Percentiles rank a stretch among this genome's conserved stretches.
These are phyloP conservation scores for Cryphonectria radicalis DNA, from an alignment of 2,329 filamentous ascomycete genomes.

Conservation along the genomic window DNA sequence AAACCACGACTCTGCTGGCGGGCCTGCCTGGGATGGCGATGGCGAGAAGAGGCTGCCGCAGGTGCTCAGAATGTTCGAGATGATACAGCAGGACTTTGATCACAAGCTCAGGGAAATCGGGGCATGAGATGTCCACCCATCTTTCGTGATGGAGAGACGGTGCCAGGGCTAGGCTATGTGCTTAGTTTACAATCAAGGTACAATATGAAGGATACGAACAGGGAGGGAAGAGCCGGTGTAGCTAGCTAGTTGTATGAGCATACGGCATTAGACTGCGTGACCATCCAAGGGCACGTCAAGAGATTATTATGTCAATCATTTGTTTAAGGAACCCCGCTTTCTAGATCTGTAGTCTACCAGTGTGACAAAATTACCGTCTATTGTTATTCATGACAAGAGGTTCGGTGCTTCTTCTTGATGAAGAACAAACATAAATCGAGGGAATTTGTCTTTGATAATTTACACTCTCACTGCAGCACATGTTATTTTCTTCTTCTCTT, in stretches of 20 bases:
- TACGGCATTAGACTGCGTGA: not conserved
- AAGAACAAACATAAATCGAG: not conserved
- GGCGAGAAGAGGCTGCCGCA: constrained; percentile 51
- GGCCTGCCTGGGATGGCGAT: constrained; percentile 38
- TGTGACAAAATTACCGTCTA: not conserved
- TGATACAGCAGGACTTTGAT: constrained; percentile 63
- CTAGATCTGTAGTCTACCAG: not conserved
- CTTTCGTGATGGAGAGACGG: not conserved
- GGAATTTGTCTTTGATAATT: not conserved
- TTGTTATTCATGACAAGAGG: not conserved
- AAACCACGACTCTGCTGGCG: constrained; percentile 6
- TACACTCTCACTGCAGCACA: not conserved
- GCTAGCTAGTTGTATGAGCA: not conserved
- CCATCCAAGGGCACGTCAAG: not conserved
- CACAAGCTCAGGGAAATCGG: constrained; percentile 66
- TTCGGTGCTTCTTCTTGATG: not conserved
- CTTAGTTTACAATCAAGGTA: not conserved
- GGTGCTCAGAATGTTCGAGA: constrained; percentile 62
- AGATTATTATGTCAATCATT: not conserved
- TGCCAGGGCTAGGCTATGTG: not conserved
- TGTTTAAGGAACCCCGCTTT: not conserved
- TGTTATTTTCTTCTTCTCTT: not conserved
- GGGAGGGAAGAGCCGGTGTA: not conserved
- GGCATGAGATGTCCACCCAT: constrained; percentile 46
- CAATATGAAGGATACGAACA: not conserved